Evolutionary conservation across 768 basidiomycete genomes (phyloP).

Genomic region (Boletus barrowsii): DNA sequence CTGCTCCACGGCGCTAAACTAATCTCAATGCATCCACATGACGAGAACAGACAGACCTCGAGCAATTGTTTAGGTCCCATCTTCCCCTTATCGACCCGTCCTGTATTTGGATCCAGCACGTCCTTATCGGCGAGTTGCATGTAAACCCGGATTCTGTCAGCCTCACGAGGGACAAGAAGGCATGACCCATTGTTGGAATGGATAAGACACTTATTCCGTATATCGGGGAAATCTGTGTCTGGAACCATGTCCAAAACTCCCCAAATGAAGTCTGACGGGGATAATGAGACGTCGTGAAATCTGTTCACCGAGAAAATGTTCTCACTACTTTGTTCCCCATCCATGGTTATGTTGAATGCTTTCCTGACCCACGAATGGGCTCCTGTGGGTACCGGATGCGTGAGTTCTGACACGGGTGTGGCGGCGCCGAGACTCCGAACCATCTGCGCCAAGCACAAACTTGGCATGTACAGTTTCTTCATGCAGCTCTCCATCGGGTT

Average conservation of each 20-base stretch:
- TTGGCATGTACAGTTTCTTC: constrained; percentile 65
- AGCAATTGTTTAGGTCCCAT: constrained; percentile 41
- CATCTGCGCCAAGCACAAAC: constrained; percentile 76
- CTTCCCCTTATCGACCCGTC: constrained; percentile 39
- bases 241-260: constrained; percentile 47
- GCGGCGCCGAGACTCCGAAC: constrained; percentile 31
- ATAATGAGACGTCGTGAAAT: neutral
- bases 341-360: constrained; percentile 59
- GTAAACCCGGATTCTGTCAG: constrained; percentile 47
- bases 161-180: constrained; percentile 52
- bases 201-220: constrained; percentile 45
- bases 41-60: constrained; percentile 22
- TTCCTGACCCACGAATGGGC: constrained; percentile 86
- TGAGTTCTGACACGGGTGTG: neutral
- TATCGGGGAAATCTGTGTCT: constrained; percentile 53
- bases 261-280: constrained; percentile 38
- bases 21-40: neutral
- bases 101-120: constrained; percentile 36
- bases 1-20: constrained; percentile 13
- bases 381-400: constrained; percentile 37
- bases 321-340: constrained; percentile 63
- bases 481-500: constrained; percentile 31
- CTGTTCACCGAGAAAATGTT: neutral
- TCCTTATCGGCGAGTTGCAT: constrained; percentile 46
- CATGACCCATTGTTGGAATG: constrained; percentile 50